phyloP scores from a whole-genome alignment of 306 rosid genomes.

The Dalbergia cultrata region DNA sequence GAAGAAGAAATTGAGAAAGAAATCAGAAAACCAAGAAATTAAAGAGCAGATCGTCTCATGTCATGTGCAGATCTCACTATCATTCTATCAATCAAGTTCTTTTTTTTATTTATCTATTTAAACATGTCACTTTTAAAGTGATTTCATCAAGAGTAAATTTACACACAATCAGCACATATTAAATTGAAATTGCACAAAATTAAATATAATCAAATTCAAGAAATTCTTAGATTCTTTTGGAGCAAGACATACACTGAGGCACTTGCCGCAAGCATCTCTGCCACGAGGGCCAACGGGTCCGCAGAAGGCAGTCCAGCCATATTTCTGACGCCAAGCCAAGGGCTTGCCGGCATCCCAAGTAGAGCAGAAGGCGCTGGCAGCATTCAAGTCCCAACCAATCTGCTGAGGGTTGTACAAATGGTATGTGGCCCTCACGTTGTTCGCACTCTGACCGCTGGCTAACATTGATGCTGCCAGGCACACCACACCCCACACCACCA shows the following conservation, averaged over 20 bases:
- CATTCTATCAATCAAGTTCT: too few relatives aligned
- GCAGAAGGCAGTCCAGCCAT: conserved; percentile 73
- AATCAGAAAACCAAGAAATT: too few relatives aligned
- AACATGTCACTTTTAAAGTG: too few relatives aligned
- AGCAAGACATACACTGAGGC: conserved; percentile 40
- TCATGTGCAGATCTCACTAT: too few relatives aligned
- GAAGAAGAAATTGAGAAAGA: too few relatives aligned
- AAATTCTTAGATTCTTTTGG: too few relatives aligned
- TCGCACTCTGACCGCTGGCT: conserved; percentile 48
- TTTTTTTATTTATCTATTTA: too few relatives aligned
- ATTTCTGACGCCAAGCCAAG: conserved; percentile 61
- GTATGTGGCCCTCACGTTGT: conserved; percentile 70
- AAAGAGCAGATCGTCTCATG: too few relatives aligned
- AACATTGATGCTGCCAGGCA: conserved; percentile 2
- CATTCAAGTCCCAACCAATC: conserved; percentile 51
- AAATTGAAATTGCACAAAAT: too few relatives aligned
- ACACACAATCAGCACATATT: too few relatives aligned
- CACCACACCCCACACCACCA: conserved; percentile 15
- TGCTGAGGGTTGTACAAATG: conserved; percentile 67
- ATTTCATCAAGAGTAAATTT: too few relatives aligned
- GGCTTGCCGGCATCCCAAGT: conserved; percentile 78
- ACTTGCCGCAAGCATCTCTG: conserved; percentile 46
- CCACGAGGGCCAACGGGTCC: conserved; percentile 50
- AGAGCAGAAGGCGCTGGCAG: conserved; percentile 64
- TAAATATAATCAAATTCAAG: too few relatives aligned